A percentile compares a stretch with the other conserved stretches of the same genome.
phyloP scores from a whole-genome alignment of 495 filamentous ascomycete genomes.

The Penicillium cataractarum region DNA sequence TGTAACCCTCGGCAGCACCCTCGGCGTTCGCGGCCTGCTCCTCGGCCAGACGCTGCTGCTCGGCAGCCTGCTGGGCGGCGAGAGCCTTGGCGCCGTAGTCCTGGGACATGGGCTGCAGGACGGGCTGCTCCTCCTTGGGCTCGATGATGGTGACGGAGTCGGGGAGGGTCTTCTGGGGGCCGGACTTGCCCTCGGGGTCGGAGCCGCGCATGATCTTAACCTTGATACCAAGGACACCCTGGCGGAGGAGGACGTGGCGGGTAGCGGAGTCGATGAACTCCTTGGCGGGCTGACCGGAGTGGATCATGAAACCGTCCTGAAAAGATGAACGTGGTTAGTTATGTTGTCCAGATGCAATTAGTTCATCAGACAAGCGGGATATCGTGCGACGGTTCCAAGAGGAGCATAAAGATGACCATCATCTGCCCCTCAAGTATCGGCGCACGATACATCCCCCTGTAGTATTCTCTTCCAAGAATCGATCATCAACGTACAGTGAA shows the following conservation, averaged over 20 bases:
- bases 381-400: not conserved
- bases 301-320: slow-evolving; percentile 99
- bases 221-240: slow-evolving; percentile 99
- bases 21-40: slow-evolving; percentile 58
- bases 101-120: slow-evolving; percentile 91
- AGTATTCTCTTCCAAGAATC: slow-evolving; percentile 1
- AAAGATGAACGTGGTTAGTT: slow-evolving; percentile 18
- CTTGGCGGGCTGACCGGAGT: slow-evolving; percentile 98
- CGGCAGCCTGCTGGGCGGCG: slow-evolving; percentile 80
- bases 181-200: slow-evolving; percentile 98
- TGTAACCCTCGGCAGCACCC: slow-evolving; percentile 47
- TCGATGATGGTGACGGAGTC: slow-evolving; percentile 99
- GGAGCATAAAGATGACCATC: not conserved
- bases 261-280: slow-evolving; percentile 99
- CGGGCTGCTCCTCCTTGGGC: slow-evolving; percentile 96
- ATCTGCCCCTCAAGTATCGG: not conserved
- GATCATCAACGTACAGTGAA: slow-evolving; percentile 74
- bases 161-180: slow-evolving; percentile 93
- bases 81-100: slow-evolving; percentile 98
- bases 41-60: slow-evolving; percentile 68
- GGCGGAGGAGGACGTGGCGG: slow-evolving; percentile 98
- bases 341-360: slow-evolving; percentile 1
- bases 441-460: not conserved
- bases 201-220: slow-evolving; percentile 99
- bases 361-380: not conserved